Evolutionary conservation across 306 rosid species (phyloP).

Genomic region (Castanea mollissima): DNA sequence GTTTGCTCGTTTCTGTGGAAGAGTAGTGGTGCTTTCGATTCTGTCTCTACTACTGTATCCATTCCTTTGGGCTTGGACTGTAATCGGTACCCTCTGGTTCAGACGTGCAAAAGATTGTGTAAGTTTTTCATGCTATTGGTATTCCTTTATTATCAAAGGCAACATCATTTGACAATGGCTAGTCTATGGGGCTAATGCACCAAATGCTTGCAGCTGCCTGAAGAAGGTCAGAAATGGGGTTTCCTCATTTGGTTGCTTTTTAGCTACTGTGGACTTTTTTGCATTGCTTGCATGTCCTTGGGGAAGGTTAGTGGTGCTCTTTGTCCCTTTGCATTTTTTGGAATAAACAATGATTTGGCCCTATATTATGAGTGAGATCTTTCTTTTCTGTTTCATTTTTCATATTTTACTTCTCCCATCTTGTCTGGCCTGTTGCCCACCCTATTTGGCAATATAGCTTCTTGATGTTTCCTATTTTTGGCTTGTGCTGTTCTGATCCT

Average conservation of each 20-base stretch:
- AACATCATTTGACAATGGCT: constrained; percentile 6
- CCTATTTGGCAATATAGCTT: constrained; percentile 6
- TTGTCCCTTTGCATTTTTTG: not conserved
- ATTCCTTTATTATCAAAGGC: not conserved
- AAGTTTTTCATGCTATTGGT: constrained; percentile 31
- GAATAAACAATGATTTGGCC: constrained; percentile 10
- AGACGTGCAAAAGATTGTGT: constrained; percentile 72
- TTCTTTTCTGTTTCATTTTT: constrained; percentile 14
- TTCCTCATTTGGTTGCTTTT: constrained; percentile 97
- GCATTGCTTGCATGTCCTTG: constrained; percentile 85
- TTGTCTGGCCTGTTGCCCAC: not conserved
- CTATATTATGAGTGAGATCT: not conserved
- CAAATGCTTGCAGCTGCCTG: constrained; percentile 66
- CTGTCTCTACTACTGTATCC: constrained; percentile 85
- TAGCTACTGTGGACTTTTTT: constrained; percentile 87
- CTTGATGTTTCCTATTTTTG: constrained; percentile 1
- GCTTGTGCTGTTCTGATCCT: constrained; percentile 25
- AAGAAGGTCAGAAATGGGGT: constrained; percentile 96
- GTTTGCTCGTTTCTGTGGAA: constrained; percentile 95
- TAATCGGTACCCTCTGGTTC: constrained; percentile 89
- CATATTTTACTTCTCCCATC: not conserved
- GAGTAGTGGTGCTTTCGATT: constrained; percentile 81
- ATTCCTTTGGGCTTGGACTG: constrained; percentile 97
- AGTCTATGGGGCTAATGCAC: constrained; percentile 23
- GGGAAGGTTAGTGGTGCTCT: constrained; percentile 68